Evolutionary conservation across 2,329 filamentous ascomycete species (phyloP).

Genomic region (Botrytis medusae): DNA sequence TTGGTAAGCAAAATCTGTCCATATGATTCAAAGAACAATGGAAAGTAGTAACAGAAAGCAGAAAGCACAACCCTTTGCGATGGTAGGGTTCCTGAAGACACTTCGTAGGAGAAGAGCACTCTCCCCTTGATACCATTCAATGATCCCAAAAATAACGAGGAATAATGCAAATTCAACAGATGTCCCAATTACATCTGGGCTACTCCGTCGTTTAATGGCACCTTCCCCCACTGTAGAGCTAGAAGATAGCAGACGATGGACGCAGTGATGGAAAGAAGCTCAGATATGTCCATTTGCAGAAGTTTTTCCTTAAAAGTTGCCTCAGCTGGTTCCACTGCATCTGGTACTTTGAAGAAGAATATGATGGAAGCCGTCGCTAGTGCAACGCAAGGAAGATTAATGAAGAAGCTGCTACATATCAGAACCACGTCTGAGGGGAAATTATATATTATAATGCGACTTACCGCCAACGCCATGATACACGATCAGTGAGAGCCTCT

Average conservation of each 20-base stretch:
- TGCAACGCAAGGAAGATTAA: constrained; percentile 45
- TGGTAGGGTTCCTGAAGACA: constrained; percentile 44
- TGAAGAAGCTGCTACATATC: constrained; percentile 27
- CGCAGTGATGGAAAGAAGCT: constrained; percentile 46
- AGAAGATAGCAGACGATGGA: constrained; percentile 45
- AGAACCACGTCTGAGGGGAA: not conserved
- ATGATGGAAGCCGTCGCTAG: constrained; percentile 41
- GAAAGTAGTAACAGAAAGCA: constrained; percentile 38
- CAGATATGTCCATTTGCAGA: constrained; percentile 48
- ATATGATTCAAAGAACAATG: not conserved
- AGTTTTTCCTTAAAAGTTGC: constrained; percentile 45
- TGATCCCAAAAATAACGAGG: not conserved
- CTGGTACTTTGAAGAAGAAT: constrained; percentile 45
- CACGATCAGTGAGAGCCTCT: constrained; percentile 39
- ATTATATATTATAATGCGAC: not conserved
- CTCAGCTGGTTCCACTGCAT: constrained; percentile 26
- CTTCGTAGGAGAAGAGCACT: constrained; percentile 33
- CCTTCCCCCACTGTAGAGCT: constrained; percentile 49
- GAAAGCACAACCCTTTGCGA: constrained; percentile 44
- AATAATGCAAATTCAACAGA: not conserved
- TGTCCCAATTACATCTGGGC: not conserved
- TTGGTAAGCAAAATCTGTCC: not conserved
- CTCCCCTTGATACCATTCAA: not conserved
- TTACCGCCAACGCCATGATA: constrained; percentile 42
- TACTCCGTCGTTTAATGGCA: constrained; percentile 40